phyloP scores from a whole-genome alignment of 176 grass and related monocot genomes.

The Oryza nivara region DNA sequence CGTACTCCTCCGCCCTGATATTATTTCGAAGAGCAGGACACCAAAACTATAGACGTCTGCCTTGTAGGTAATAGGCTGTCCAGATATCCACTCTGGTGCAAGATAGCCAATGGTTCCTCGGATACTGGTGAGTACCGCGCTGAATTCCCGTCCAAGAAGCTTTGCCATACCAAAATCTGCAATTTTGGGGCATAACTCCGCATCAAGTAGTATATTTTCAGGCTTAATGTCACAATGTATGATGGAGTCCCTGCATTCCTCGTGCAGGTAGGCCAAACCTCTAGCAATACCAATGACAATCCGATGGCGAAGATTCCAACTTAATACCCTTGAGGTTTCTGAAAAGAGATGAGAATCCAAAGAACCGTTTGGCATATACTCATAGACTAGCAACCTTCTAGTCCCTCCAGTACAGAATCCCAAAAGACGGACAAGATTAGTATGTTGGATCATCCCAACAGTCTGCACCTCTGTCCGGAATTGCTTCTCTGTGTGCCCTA shows the following conservation, averaged over 20 bases:
- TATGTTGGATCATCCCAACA: conserved; percentile 43
- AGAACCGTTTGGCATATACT: conserved; percentile 37
- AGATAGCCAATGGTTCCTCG: conserved; percentile 56
- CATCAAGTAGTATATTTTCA: conserved; percentile 50
- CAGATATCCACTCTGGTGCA: conserved; percentile 49
- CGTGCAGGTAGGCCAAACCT: conserved; percentile 53
- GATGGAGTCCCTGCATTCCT: conserved; percentile 55
- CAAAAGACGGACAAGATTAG: conserved; percentile 38
- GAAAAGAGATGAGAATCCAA: conserved; percentile 32
- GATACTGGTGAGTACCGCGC: conserved; percentile 34
- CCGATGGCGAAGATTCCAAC: conserved; percentile 33
- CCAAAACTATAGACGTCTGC: conserved; percentile 54
- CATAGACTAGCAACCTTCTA: conserved; percentile 31
- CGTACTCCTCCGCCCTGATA: conserved; percentile 42
- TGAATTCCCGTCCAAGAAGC: conserved; percentile 41
- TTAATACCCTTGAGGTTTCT: neutral
- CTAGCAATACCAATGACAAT: conserved; percentile 22
- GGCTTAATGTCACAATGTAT: conserved; percentile 64
- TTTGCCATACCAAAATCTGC: conserved; percentile 61
- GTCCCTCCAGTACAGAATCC: conserved; percentile 24
- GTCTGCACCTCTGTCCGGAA: conserved; percentile 40
- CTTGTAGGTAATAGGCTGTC: conserved; percentile 42
- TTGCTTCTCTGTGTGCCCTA: conserved; percentile 34
- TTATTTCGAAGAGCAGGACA: conserved; percentile 52
- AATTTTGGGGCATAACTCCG: conserved; percentile 46